Evolutionary conservation across 305 asterid species (phyloP).

Genomic region (Withania somnifera): DNA sequence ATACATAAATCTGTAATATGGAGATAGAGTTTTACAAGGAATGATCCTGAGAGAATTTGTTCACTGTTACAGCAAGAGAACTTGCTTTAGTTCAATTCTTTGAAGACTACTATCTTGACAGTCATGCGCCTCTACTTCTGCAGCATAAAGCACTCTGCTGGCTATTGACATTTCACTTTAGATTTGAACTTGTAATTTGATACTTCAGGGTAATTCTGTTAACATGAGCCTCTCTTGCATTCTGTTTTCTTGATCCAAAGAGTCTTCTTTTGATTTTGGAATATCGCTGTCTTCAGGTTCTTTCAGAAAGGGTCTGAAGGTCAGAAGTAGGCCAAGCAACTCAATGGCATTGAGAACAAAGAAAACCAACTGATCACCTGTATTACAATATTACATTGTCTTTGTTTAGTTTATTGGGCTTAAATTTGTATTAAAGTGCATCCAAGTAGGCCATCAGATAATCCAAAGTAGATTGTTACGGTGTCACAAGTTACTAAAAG

Average conservation of each 20-base stretch:
- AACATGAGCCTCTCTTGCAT: background rate
- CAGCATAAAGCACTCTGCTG: too few species aligned
- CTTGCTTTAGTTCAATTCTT: background rate
- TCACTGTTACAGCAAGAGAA: background rate
- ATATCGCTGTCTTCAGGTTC: background rate
- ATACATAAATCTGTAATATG: background rate
- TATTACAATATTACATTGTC: conserved; percentile 4
- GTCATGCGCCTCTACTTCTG: background rate
- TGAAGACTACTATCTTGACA: background rate
- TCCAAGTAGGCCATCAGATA: background rate
- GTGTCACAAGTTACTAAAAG: too few species aligned
- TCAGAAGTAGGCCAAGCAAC: conserved; percentile 4
- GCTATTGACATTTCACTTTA: too few species aligned
- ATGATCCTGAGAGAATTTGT: background rate
- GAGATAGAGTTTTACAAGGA: background rate
- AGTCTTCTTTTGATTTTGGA: background rate
- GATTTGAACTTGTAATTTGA: background rate
- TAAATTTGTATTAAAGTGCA: background rate
- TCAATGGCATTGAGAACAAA: conserved; percentile 7
- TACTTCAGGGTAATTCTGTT: background rate
- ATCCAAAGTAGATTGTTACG: too few species aligned
- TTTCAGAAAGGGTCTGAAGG: too few species aligned
- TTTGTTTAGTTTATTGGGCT: background rate
- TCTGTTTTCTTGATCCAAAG: background rate
- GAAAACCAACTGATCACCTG: conserved; percentile 22